These are phyloP conservation scores for Fusarium liriodendri DNA, from an alignment of 2,329 filamentous ascomycete species.

Conservation along the genomic window DNA sequence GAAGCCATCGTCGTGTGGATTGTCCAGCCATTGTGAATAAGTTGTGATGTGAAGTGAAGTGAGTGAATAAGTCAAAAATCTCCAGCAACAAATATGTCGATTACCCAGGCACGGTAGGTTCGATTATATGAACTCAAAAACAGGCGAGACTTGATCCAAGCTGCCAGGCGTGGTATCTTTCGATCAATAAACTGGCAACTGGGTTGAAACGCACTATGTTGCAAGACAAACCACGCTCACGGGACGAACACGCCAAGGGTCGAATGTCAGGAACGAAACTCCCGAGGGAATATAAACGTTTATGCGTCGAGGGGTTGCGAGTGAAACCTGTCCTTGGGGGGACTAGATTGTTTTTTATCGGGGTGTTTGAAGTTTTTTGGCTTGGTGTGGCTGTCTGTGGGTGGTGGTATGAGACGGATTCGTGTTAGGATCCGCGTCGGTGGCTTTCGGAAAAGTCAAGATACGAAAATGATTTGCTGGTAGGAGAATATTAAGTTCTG, in stretches of 20 bases:
- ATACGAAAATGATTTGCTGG: conserved; percentile 24
- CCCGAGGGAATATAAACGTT: background rate
- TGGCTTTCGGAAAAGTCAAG: background rate
- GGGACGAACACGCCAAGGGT: conserved; percentile 24
- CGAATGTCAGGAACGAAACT: conserved; percentile 7
- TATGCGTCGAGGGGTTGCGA: conserved; percentile 17
- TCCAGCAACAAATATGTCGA: background rate
- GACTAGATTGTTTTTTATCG: conserved; percentile 22
- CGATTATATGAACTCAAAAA: conserved; percentile 22
- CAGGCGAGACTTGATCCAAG: conserved; percentile 12
- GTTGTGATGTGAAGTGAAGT: background rate
- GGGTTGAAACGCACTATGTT: conserved; percentile 39
- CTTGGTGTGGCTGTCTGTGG: background rate
- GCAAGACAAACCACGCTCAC: conserved; percentile 29
- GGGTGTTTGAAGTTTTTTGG: background rate
- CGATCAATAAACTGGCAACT: conserved; percentile 36
- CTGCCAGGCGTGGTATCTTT: conserved; percentile 28
- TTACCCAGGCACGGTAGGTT: conserved; percentile 2
- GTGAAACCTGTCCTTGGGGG: conserved; percentile 24
- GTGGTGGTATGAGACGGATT: conserved; percentile 8
- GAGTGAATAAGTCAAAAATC: background rate
- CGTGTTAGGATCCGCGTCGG: background rate
- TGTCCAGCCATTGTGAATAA: conserved; percentile 27
- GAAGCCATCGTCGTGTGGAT: conserved; percentile 39
- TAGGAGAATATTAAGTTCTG: conserved; percentile 3